phyloP scores from a whole-genome alignment of 768 basidiomycete genomes.

The Xanthoconium stramineum region DNA sequence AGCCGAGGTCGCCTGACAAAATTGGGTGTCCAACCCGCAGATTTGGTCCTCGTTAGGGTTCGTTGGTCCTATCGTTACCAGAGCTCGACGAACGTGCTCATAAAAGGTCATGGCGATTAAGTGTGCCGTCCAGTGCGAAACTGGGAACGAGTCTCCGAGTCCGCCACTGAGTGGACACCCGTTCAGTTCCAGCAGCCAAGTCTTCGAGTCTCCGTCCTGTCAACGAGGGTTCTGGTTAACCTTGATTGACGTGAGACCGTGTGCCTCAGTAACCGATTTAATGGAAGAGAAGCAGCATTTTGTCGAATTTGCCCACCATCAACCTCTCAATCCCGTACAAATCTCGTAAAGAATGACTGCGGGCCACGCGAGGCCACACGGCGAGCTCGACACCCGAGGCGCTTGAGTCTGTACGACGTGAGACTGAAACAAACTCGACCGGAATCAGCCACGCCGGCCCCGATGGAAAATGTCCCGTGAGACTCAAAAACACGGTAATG shows the following conservation, averaged over 20 bases:
- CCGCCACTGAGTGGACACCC: too few relatives aligned
- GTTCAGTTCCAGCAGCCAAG: too few relatives aligned
- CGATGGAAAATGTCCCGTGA: neutral
- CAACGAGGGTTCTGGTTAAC: neutral
- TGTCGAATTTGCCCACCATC: slow-evolving; percentile 6
- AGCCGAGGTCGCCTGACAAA: slow-evolving; percentile 24
- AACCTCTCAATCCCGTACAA: neutral
- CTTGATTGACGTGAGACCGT: slow-evolving; percentile 17
- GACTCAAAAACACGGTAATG: too few relatives aligned
- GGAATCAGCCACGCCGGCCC: too few relatives aligned
- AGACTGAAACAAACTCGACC: neutral
- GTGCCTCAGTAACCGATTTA: slow-evolving; percentile 1
- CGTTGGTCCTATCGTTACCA: neutral
- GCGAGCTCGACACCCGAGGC: slow-evolving; percentile 5
- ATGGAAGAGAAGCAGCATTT: slow-evolving; percentile 15
- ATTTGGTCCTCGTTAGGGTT: neutral
- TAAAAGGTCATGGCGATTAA: too few relatives aligned
- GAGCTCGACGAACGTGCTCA: too few relatives aligned
- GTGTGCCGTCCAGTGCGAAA: neutral
- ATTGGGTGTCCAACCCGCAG: slow-evolving; percentile 12
- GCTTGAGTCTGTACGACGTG: too few relatives aligned
- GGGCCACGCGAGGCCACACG: slow-evolving; percentile 14
- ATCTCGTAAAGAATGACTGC: slow-evolving; percentile 10
- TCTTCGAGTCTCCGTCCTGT: neutral
- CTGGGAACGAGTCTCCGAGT: neutral